These are phyloP conservation scores for Mortierella hygrophila DNA, from an alignment of 192 early-diverging fungal species.

Conservation along the genomic window DNA sequence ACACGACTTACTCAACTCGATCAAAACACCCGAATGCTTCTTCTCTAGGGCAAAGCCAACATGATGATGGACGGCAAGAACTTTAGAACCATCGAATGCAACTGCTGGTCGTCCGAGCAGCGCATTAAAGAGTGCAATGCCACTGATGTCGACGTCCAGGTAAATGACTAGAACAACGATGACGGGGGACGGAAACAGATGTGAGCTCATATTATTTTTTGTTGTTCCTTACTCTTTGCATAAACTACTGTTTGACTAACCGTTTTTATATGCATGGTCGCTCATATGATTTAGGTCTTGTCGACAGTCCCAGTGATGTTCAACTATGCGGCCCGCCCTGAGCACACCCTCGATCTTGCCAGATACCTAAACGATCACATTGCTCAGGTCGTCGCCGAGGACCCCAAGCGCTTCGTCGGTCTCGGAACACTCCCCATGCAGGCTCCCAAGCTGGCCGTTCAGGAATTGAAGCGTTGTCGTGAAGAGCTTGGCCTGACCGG, in stretches of 20 bases:
- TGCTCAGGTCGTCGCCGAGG: constrained; percentile 68
- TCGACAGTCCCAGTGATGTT: constrained; percentile 79
- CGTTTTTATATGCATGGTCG: not conserved
- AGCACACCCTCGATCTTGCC: constrained; percentile 69
- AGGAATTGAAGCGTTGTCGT: constrained; percentile 73
- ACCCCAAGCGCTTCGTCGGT: constrained; percentile 73
- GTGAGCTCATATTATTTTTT: not conserved
- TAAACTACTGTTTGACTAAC: not conserved
- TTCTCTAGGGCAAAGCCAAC: constrained; percentile 65
- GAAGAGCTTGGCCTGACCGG: constrained; percentile 73
- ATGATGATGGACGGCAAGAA: constrained; percentile 80
- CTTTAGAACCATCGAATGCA: constrained; percentile 75
- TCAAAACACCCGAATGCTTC: not conserved
- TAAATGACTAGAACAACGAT: constrained; percentile 14
- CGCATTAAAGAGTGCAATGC: constrained; percentile 68
- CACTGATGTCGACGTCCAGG: constrained; percentile 69
- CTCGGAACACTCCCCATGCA: constrained; percentile 79
- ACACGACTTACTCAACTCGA: not conserved
- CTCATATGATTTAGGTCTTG: constrained; percentile 56
- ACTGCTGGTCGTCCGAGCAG: constrained; percentile 76
- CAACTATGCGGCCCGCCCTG: constrained; percentile 64
- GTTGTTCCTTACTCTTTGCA: not conserved
- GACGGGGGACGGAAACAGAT: not conserved
- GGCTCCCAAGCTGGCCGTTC: constrained; percentile 70
- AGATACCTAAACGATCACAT: constrained; percentile 69